Evolutionary conservation across 108 stramenopile genomes (phyloP), one percentile per base, ranked within the genome.

Genomic region (Cyclostephanos invisitatus): DNA sequence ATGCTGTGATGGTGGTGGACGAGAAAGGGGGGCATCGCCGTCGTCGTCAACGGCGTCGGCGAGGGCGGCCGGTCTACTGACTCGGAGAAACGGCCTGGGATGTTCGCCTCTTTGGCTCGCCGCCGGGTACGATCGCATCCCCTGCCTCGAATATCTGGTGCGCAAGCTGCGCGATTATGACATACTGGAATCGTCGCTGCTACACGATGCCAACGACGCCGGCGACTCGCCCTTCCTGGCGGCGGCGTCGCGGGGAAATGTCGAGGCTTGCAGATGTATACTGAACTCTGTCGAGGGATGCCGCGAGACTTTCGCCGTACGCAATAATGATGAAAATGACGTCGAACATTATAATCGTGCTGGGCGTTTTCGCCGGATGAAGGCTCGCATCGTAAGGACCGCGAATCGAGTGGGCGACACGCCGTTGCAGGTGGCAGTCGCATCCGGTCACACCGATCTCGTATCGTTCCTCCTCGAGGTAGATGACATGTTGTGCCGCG

Each of bases 201-300:
- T 78, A 32, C 14, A 15, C 12, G 59, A 82, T 53, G 56, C 68
- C 11, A 84, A 84, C 46, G 51, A 44, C n/a, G 57, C 81, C 2
- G 84, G 84, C 24, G 84, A 84, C 50, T 74, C 81, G 7, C 80
- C 84, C 10, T 68, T 84, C 20, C 51, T 84, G 21, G 84, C 84
- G 15, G 84, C 84, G 10, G 72, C 73, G 20, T 84, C 80, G 18
- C 68, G 72, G 24, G 84, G 84, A 15, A 72, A 84, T 48, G 27
- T 73, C 35, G 63, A 67, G 10, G 68, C 59, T 18, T 78, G 80
- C 40, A 55, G 59, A 42, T 62, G 50, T n/a, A 40, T 82, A 42
- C 22, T 82, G 50, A 38, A 66, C 11, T 66, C 54, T 8, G 54
- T 49, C 15, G 80, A 74, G 36, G 44, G 38, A 48, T 64, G 22